Percentiles rank a stretch among this genome's conserved stretches.
phyloP scores from a whole-genome alignment of 306 rosid species.

The Dicorynia guianensis region DNA sequence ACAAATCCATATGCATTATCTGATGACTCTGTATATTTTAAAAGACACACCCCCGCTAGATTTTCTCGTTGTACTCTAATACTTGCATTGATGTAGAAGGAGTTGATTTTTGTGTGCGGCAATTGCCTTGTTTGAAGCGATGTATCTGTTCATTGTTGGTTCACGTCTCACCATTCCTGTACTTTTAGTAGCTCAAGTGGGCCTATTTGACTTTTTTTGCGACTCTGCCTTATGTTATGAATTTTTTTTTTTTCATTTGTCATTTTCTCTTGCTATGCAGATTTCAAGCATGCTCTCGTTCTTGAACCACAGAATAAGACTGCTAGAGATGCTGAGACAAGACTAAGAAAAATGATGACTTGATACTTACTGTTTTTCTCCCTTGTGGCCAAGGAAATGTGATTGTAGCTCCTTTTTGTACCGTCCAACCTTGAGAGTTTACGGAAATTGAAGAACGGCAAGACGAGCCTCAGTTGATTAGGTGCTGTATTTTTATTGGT shows the following conservation, averaged over 20 bases:
- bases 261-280: constrained; percentile 52
- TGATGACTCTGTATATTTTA: too few species aligned
- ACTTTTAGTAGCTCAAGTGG: neutral
- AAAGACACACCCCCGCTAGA: too few species aligned
- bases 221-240: neutral
- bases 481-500: constrained; percentile 32
- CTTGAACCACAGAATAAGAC: constrained; percentile 87
- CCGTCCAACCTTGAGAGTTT: neutral
- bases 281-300: constrained; percentile 83
- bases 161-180: neutral
- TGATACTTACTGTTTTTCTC: constrained; percentile 38
- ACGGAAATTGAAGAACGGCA: neutral
- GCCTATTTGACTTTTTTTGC: neutral
- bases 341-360: constrained; percentile 63
- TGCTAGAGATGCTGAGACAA: constrained; percentile 67
- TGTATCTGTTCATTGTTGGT: neutral
- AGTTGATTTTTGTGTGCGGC: constrained; percentile 2
- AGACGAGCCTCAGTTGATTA: constrained; percentile 23
- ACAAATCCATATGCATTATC: too few species aligned
- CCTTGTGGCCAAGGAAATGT: neutral
- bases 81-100: neutral
- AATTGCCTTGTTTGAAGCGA: constrained; percentile 16
- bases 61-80: neutral
- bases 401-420: constrained; percentile 7
- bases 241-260: constrained; percentile 11